Base-by-base conservation (phyloP, 805 yeast species). In the Starmerella apis region DNA sequence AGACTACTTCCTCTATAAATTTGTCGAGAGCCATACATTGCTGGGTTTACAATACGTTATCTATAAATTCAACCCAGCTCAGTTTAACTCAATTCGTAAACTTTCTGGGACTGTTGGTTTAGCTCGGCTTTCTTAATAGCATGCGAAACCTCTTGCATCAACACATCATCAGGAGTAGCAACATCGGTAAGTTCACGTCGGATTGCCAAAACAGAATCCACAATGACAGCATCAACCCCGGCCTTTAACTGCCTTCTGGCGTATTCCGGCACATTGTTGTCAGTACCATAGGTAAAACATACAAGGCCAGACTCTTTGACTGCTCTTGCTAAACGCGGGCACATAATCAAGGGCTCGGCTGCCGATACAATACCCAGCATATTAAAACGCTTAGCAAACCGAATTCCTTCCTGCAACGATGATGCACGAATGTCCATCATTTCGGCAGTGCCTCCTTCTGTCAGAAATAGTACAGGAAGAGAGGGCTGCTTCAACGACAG, bases 201-300 rank as follows among this genome's bases (percentile, higher is more conserved):
- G n/a, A 88, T 94, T 0, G 95, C 96, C 61, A 88, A 71, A 1
- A 90, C 97, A 49, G 86, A 81, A 66, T 90, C 97, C 3, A 86
- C 96, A 67, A 90, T 90, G n/a, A 90, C 96, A 0, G 98, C 98
- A 71, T 90, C 97, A 11, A 90, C 95, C 8, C 97, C 97, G 3
- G 94, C 88, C 55, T 78, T 79, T 81, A 90, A 81, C 66, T 90
- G 96, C 50, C 83, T 70, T 57, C 79, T 80, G 25, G 94, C 87
- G 54, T 80, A 79, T 50, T 78, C 86, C 0, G 96, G 95, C 31
- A 78, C 79, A 60, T 90, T 90, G 65, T 90, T 90, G 63, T 76
- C 73, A 1, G 76, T 74, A 25, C 97, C 97, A 60, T 90, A 90
- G 0, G 96, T 85, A 50, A 90, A 90, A 66, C 96, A 88, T 11